A percentile compares a stretch with the other conserved stretches of the same genome.
These are phyloP conservation scores for Dactylellina leptospora DNA, from an alignment of 2,329 filamentous ascomycete species.

Conservation along the genomic window DNA sequence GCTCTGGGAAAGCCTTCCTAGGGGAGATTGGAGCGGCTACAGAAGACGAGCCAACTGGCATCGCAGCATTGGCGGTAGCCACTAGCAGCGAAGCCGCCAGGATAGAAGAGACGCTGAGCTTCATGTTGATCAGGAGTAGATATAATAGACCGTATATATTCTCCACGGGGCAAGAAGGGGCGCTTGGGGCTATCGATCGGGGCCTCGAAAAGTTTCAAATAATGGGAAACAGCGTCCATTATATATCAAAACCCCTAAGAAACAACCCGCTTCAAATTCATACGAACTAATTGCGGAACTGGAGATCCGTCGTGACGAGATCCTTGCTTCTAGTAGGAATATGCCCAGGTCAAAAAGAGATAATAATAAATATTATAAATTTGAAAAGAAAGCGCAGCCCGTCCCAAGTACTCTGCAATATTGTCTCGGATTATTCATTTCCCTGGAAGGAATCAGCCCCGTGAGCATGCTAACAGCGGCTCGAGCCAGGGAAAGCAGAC, in stretches of 20 bases:
- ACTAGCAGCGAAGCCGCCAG: slow-evolving; percentile 34
- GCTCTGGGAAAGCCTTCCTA: slow-evolving; percentile 42
- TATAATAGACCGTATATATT: not conserved
- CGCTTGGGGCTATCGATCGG: not conserved
- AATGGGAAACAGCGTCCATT: not conserved
- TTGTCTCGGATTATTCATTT: slow-evolving; percentile 25
- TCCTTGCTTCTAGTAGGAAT: too few relatives aligned
- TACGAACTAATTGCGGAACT: too few relatives aligned
- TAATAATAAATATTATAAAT: too few relatives aligned
- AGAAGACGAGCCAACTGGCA: not conserved
- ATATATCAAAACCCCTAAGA: not conserved
- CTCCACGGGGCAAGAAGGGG: not conserved
- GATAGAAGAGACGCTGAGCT: slow-evolving; percentile 12
- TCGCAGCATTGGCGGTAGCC: slow-evolving; percentile 9
- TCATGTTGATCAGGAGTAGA: slow-evolving; percentile 23
- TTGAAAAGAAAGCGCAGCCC: too few relatives aligned
- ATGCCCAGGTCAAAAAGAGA: too few relatives aligned
- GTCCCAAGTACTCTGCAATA: not conserved
- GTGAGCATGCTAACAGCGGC: slow-evolving; percentile 10
- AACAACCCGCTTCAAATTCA: too few relatives aligned
- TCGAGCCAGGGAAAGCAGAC: not conserved
- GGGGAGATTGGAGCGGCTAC: slow-evolving; percentile 33
- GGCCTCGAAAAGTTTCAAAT: not conserved
- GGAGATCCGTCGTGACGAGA: too few relatives aligned
- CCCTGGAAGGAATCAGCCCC: slow-evolving; percentile 6